Evolutionary conservation across 495 filamentous ascomycete genomes (phyloP).

Genomic region (Aspergillus biplanus): DNA sequence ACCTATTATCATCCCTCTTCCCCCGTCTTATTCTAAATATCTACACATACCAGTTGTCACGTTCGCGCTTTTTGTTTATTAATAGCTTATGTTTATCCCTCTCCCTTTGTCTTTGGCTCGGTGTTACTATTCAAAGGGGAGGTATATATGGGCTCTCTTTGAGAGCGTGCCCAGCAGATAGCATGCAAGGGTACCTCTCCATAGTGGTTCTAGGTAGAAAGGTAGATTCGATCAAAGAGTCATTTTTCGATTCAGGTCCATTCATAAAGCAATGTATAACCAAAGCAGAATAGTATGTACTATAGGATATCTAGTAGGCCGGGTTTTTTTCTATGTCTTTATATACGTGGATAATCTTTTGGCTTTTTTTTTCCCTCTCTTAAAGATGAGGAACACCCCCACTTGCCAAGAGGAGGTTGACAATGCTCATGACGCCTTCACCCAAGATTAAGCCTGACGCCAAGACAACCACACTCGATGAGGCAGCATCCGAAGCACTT

Average conservation of each 20-base stretch:
- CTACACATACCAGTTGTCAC: not conserved
- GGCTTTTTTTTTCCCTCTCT: constrained; percentile 2
- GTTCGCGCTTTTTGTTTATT: too few species aligned
- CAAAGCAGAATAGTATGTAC: too few species aligned
- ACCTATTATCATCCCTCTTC: not conserved
- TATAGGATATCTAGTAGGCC: not conserved
- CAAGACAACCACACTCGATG: constrained; percentile 63
- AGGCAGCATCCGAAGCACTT: constrained; percentile 46
- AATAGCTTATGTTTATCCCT: too few species aligned
- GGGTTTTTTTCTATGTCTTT: not conserved
- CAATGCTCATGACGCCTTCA: constrained; percentile 91
- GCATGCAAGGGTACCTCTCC: too few species aligned
- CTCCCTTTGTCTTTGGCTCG: too few species aligned
- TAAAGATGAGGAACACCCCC: constrained; percentile 75
- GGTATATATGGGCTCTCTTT: too few species aligned
- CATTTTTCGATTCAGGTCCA: too few species aligned
- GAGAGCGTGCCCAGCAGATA: too few species aligned
- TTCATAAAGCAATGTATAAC: too few species aligned
- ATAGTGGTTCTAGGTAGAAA: too few species aligned
- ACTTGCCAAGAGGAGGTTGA: constrained; percentile 85
- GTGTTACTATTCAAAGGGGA: too few species aligned
- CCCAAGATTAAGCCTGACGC: constrained; percentile 86
- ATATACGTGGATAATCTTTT: not conserved
- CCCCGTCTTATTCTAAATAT: not conserved
- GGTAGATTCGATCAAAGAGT: too few species aligned